phyloP scores from a whole-genome alignment of 2,329 filamentous ascomycete genomes.

The Trichoderma atroviride region DNA sequence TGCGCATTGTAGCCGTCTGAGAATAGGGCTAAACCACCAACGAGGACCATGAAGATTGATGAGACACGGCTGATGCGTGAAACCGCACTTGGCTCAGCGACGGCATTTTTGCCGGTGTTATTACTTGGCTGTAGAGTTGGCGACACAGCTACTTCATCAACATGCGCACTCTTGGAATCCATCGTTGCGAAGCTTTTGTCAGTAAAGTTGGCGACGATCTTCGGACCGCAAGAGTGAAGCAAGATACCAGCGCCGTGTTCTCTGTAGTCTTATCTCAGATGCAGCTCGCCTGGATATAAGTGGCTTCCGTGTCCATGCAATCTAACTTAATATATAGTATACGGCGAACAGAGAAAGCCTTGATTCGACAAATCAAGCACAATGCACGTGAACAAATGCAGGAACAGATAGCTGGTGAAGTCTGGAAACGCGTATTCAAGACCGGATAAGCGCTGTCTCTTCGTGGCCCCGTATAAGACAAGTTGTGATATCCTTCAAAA shows the following conservation, averaged over 20 bases:
- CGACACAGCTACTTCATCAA: background rate
- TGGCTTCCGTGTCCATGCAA: background rate
- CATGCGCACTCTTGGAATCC: background rate
- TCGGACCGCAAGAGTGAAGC: background rate
- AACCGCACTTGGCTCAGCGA: background rate
- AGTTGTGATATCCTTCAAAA: background rate
- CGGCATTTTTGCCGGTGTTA: background rate
- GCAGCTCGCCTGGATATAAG: background rate
- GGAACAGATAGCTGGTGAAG: background rate
- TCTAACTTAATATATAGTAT: constrained; percentile 7
- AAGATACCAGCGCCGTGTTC: too few species aligned
- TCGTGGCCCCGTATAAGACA: background rate
- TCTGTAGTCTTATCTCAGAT: background rate
- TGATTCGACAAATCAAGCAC: background rate
- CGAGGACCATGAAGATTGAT: constrained; percentile 30
- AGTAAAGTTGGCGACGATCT: background rate
- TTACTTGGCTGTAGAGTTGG: constrained; percentile 4
- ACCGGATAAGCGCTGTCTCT: background rate
- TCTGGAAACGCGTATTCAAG: background rate
- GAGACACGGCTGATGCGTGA: background rate
- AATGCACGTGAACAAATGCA: background rate
- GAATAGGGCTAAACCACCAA: constrained; percentile 38
- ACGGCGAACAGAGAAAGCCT: background rate
- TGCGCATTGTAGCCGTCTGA: constrained; percentile 43
- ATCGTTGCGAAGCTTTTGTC: background rate